Conservation (phyloP, 2,329 filamentous ascomycete species). For the Scytalidium lignicola region DNA sequence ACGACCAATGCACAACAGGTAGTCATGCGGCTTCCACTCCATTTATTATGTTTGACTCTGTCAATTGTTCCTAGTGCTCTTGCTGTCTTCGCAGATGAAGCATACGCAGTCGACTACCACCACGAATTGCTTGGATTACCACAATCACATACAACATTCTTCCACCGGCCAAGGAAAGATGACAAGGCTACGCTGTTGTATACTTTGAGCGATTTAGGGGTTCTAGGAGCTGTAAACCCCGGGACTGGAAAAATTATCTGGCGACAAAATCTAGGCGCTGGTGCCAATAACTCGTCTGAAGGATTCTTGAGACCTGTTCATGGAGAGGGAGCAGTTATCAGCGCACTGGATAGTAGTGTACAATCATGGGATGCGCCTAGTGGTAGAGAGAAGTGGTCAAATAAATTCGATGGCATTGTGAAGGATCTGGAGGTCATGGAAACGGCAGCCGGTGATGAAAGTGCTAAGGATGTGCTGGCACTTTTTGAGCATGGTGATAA, state of each 20-base stretch:
- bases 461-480: constrained; percentile 65
- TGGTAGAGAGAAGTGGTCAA: constrained; percentile 74
- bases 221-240: constrained; percentile 86
- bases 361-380: constrained; percentile 79
- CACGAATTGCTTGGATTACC: constrained; percentile 82
- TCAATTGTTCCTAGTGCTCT: constrained; percentile 22
- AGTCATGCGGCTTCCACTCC: constrained; percentile 24
- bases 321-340: constrained; percentile 71
- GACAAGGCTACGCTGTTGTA: constrained; percentile 89
- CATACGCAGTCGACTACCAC: constrained; percentile 89
- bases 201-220: constrained; percentile 76
- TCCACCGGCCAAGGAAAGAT: constrained; percentile 76
- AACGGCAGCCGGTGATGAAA: constrained; percentile 45
- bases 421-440: constrained; percentile 73
- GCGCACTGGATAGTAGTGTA: constrained; percentile 64
- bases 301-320: constrained; percentile 65
- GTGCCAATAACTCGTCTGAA: constrained; percentile 29
- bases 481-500: constrained; percentile 54
- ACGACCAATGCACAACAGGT: neutral
- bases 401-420: constrained; percentile 51
- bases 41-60: constrained; percentile 23
- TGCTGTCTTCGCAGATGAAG: constrained; percentile 85
- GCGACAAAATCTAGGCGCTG: constrained; percentile 68
- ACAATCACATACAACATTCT: constrained; percentile 81
- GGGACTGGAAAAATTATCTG: constrained; percentile 79